Base-by-base conservation (phyloP, 2,329 filamentous ascomycete genomes). In the Aspergillus thermomutatus region DNA sequence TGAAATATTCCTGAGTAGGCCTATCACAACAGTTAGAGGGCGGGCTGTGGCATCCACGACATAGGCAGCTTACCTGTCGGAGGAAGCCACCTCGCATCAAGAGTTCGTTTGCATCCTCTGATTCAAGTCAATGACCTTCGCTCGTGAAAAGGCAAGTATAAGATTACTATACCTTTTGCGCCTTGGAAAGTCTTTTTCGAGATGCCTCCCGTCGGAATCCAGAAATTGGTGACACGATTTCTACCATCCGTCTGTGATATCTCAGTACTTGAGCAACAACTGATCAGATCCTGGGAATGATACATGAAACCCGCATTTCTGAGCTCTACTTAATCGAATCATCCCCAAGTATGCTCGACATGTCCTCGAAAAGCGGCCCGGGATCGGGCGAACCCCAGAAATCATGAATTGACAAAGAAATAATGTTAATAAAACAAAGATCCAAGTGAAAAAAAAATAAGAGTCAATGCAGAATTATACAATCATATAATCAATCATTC, bases 1-100 rank as follows among this genome's bases (percentile, higher is more conserved):
- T 99, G 94, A 66, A 97, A 99, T 37, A 97, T 86, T 27, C 94
- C 94, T 7, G 92, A 86, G 70, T 96, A 89, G 21, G 91, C 87
- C 86, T 92, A 64, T 1, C 34, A 1, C 21, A 41, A 43, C 31
- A 17, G 47, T 57, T 27, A 56, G 48, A 37, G 17, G 3, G 17
- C 4, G 7, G 14, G 7, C n/a, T 53, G 19, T 1, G 56, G 50
- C 26, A 40, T 17, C n/a, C 37, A 28, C 43, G 53, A 11, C 17
- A 40, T 50, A 17, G 17, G 48, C 23, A 27, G 70, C 75, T 66
- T 61, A 88, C 87, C 79, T 91, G 88, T 59, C 88, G 86, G 48
- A 92, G 72, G 67, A 88, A 92, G 1, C 90, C 90, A 51, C 86
- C 88, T 55, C 87, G 82, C 43, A 90, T 73, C 56, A 92, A 80